Conservation (phyloP, 179 eudicot genomes). For the Beta corolliflora region DNA sequence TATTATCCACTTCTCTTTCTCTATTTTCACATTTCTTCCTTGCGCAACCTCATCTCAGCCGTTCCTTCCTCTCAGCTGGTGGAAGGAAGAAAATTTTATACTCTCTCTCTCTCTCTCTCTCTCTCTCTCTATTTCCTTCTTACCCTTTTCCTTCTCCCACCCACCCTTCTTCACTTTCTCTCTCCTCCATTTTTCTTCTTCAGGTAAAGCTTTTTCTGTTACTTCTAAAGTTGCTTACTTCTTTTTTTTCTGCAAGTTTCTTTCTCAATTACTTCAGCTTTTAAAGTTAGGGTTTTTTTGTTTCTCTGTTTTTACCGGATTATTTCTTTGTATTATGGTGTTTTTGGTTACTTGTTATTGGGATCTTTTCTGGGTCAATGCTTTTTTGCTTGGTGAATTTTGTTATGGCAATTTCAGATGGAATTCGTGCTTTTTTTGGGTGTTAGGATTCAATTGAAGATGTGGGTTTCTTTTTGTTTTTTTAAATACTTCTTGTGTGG, state of each 20-base stretch:
- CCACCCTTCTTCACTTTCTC: background rate
- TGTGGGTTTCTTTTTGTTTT: background rate
- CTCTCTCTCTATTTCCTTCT: background rate
- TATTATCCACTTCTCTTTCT: constrained; percentile 21
- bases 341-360: constrained; percentile 8
- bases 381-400: background rate
- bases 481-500: background rate
- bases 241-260: background rate
- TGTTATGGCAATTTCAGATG: constrained; percentile 10
- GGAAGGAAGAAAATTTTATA: constrained; percentile 4
- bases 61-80: constrained; percentile 30
- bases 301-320: background rate
- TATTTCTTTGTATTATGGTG: background rate
- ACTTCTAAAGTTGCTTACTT: constrained; percentile 15
- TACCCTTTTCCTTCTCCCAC: background rate
- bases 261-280: background rate
- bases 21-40: background rate
- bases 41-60: constrained; percentile 24
- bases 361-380: constrained; percentile 10
- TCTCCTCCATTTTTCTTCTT: constrained; percentile 22
- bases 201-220: constrained; percentile 22
- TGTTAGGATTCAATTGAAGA: constrained; percentile 1
- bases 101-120: no score
- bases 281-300: constrained; percentile 15
- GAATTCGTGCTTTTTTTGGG: constrained; percentile 11